These are phyloP conservation scores for Xylaria cubensis DNA, from an alignment of 495 filamentous ascomycete genomes.

Conservation along the genomic window DNA sequence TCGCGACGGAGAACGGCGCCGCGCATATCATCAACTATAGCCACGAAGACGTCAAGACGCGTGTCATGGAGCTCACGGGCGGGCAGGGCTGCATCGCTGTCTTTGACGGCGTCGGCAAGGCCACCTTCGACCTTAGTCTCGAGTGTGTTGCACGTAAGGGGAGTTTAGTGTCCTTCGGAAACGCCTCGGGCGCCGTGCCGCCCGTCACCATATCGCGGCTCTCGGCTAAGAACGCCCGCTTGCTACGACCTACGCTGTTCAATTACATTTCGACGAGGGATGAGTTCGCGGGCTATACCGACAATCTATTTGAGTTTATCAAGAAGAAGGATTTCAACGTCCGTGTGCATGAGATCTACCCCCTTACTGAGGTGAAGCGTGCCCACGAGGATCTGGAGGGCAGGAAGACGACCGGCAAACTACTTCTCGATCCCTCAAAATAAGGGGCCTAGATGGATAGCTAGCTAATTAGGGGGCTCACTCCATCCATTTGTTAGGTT, in stretches of 20 bases:
- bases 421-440: slow-evolving; percentile 57
- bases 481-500: background rate
- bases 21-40: slow-evolving; percentile 76
- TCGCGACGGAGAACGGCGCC: slow-evolving; percentile 73
- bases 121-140: slow-evolving; percentile 84
- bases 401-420: slow-evolving; percentile 83
- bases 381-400: slow-evolving; percentile 86
- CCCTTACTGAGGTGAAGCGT: slow-evolving; percentile 73
- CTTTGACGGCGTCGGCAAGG: slow-evolving; percentile 88
- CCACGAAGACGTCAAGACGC: slow-evolving; percentile 67
- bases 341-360: slow-evolving; percentile 80
- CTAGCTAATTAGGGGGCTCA: background rate
- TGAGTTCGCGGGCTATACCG: slow-evolving; percentile 74
- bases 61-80: slow-evolving; percentile 73
- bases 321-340: slow-evolving; percentile 71
- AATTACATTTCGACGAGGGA: slow-evolving; percentile 77
- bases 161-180: slow-evolving; percentile 84
- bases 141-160: slow-evolving; percentile 83
- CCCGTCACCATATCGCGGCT: slow-evolving; percentile 73
- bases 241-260: slow-evolving; percentile 77
- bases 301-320: slow-evolving; percentile 78
- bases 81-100: slow-evolving; percentile 78
- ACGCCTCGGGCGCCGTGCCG: slow-evolving; percentile 79
- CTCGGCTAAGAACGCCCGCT: slow-evolving; percentile 78
- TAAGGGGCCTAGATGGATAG: background rate